Percentiles rank a stretch among this genome's conserved stretches.
These are phyloP conservation scores for Nelumbo lutea DNA, from an alignment of 164 flowering plant genomes.

Conservation along the genomic window DNA sequence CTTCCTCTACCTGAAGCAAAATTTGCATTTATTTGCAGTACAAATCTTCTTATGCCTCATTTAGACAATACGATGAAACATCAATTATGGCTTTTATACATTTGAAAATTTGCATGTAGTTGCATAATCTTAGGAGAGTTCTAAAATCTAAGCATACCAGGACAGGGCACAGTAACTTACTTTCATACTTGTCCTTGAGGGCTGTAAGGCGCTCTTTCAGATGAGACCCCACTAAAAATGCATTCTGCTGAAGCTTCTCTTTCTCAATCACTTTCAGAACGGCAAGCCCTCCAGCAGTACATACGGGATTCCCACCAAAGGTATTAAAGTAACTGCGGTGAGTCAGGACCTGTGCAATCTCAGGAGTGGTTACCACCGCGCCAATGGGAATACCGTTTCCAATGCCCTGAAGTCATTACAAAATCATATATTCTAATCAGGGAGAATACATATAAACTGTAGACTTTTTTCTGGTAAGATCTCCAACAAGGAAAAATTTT, in stretches of 20 bases:
- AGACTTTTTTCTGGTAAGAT: background rate
- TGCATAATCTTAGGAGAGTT: too few relatives aligned
- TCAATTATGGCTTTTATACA: too few relatives aligned
- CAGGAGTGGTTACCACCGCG: constrained; percentile 95
- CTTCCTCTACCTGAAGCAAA: too few relatives aligned
- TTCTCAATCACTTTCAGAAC: constrained; percentile 80
- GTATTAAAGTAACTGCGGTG: constrained; percentile 80
- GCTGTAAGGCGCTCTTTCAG: constrained; percentile 63
- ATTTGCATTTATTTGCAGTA: too few relatives aligned
- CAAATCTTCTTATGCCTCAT: too few relatives aligned
- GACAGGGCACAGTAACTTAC: constrained; percentile 31
- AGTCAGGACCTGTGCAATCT: constrained; percentile 80
- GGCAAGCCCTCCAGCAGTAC: constrained; percentile 89
- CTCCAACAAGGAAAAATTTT: too few relatives aligned
- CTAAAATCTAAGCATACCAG: background rate
- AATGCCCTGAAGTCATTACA: constrained; percentile 56
- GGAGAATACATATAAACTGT: background rate
- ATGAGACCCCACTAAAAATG: constrained; percentile 63
- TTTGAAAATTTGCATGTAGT: too few relatives aligned
- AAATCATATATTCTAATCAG: constrained; percentile 1
- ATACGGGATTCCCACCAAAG: constrained; percentile 93
- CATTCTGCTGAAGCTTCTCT: constrained; percentile 86
- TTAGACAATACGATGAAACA: too few relatives aligned
- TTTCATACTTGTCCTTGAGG: constrained; percentile 68
- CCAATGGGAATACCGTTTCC: constrained; percentile 97